phyloP scores from a whole-genome alignment of 352 stramenopile species.

The Phytophthora hybrid region DNA sequence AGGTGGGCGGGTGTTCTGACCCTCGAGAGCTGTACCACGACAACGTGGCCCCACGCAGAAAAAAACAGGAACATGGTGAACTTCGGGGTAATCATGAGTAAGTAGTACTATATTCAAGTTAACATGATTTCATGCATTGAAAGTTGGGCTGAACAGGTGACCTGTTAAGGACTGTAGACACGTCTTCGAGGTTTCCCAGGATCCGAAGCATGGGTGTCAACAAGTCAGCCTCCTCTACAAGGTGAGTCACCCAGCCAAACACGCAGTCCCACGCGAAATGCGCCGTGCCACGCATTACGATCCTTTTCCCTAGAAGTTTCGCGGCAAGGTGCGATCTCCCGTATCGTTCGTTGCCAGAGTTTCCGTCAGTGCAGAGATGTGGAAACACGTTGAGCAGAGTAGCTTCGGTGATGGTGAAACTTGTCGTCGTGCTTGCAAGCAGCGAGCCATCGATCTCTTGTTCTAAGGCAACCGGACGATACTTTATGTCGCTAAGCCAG shows the following conservation, averaged over 20 bases:
- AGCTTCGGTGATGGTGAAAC: slow-evolving; percentile 8
- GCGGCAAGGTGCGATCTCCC: neutral
- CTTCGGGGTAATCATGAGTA: neutral
- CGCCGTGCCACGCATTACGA: neutral
- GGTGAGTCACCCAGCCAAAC: neutral
- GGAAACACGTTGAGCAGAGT: slow-evolving; percentile 6
- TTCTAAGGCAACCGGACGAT: neutral
- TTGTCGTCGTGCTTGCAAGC: neutral
- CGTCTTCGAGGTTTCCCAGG: neutral
- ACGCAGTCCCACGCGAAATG: slow-evolving; percentile 7
- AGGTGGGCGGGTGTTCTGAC: slow-evolving; percentile 1
- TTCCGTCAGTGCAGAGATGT: neutral
- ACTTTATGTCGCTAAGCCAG: neutral
- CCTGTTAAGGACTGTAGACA: neutral
- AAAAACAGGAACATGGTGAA: neutral
- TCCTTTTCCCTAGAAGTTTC: slow-evolving; percentile 1
- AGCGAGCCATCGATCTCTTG: neutral
- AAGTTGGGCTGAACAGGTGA: neutral
- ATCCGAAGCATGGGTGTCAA: neutral
- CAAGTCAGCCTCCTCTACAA: slow-evolving; percentile 7
- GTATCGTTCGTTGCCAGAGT: neutral
- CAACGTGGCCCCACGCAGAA: slow-evolving; percentile 18
- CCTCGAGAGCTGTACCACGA: slow-evolving; percentile 15
- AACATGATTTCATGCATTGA: neutral
- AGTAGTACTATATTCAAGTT: no score